Evolutionary conservation across 345 rosid species (phyloP).

Genomic region (Eucalyptus lansdowneana): DNA sequence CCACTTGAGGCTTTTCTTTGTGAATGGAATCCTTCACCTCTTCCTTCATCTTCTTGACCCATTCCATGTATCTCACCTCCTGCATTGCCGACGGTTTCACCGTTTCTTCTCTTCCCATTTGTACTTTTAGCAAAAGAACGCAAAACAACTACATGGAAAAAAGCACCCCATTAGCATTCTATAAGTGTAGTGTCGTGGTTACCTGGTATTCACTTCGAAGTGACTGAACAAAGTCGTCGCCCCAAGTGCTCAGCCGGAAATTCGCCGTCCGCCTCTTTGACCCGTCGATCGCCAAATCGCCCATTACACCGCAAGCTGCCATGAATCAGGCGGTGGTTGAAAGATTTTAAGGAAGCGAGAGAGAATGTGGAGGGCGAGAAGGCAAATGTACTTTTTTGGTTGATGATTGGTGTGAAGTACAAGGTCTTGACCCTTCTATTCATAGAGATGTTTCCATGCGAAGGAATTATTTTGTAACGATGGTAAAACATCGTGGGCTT

Average conservation of each 20-base stretch:
- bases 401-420: neutral
- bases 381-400: neutral
- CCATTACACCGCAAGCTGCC: neutral
- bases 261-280: neutral
- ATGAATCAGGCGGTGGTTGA: neutral
- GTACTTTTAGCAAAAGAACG: neutral
- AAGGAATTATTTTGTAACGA: neutral
- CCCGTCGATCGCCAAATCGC: neutral
- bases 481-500: neutral
- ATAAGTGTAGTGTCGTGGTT: neutral
- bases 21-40: neutral
- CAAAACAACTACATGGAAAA: neutral
- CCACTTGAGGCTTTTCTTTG: neutral
- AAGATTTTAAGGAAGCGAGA: neutral
- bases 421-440: neutral
- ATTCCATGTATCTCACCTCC: neutral
- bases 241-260: neutral
- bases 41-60: neutral
- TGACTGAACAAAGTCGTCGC: neutral
- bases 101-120: neutral
- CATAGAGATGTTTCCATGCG: neutral
- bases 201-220: neutral
- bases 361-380: neutral
- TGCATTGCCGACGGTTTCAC: neutral
- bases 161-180: neutral